phyloP scores from a whole-genome alignment of 2,329 filamentous ascomycete genomes.

The Fusarium praegraminearum region DNA sequence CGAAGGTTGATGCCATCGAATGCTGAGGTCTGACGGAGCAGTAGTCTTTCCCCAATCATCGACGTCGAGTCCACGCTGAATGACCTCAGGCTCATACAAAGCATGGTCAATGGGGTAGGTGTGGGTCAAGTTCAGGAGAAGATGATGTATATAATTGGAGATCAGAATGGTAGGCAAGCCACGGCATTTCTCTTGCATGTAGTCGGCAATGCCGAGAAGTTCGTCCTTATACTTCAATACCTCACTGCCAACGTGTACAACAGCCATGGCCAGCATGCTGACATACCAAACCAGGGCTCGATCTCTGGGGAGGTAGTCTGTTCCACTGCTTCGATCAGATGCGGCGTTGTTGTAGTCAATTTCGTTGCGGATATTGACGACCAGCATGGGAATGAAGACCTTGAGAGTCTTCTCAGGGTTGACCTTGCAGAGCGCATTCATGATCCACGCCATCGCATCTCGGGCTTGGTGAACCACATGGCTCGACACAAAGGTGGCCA shows the following conservation, averaged over 20 bases:
- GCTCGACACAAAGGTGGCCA: conserved; percentile 89
- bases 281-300: conserved; percentile 96
- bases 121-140: conserved; percentile 92
- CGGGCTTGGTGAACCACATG: conserved; percentile 97
- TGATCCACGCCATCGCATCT: conserved; percentile 98
- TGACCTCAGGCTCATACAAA: conserved; percentile 83
- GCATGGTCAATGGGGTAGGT: conserved; percentile 93
- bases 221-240: conserved; percentile 91
- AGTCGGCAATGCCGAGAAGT: conserved; percentile 89
- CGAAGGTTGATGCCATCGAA: conserved; percentile 91
- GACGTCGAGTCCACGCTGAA: conserved; percentile 77
- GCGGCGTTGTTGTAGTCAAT: conserved; percentile 97
- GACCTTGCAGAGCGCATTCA: conserved; percentile 95
- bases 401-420: conserved; percentile 94
- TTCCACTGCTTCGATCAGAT: conserved; percentile 91
- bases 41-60: conserved; percentile 87
- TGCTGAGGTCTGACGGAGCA: conserved; percentile 79
- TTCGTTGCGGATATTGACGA: conserved; percentile 92
- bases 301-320: conserved; percentile 92
- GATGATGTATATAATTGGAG: conserved; percentile 97
- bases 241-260: conserved; percentile 93
- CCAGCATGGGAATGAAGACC: conserved; percentile 88
- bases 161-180: conserved; percentile 95
- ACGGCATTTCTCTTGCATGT: conserved; percentile 96
- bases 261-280: conserved; percentile 97